Conservation (phyloP, 257 asterid species). For the Cynanchum wilfordii region DNA sequence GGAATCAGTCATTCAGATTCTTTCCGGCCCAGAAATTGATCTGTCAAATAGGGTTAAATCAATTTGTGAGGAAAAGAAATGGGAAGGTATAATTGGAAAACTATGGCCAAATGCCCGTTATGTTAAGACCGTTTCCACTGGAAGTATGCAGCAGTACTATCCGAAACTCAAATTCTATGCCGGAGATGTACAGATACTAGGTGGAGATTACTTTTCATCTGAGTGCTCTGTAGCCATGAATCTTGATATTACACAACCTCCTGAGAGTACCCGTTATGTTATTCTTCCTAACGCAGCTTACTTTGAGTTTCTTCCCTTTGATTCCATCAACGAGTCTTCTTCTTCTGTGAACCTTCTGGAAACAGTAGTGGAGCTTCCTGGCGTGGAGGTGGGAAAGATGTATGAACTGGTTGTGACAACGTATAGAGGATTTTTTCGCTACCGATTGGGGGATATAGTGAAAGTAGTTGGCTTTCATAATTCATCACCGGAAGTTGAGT, state of each 20-base stretch:
- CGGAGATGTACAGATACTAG: slow-evolving; percentile 13
- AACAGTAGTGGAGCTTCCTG: slow-evolving; percentile 8
- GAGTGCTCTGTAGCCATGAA: slow-evolving; percentile 20
- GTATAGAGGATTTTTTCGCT: slow-evolving; percentile 20
- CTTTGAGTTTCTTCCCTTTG: slow-evolving; percentile 23
- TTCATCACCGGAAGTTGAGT: slow-evolving; percentile 20
- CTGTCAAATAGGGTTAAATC: slow-evolving; percentile 9
- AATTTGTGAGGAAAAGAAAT: slow-evolving; percentile 7
- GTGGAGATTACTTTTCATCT: slow-evolving; percentile 22
- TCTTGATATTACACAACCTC: slow-evolving; percentile 16
- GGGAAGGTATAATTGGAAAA: slow-evolving; percentile 13
- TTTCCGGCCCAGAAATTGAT: slow-evolving; percentile 12
- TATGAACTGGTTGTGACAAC: slow-evolving; percentile 20
- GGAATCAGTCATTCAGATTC: slow-evolving; percentile 17
- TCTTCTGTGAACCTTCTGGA: background rate
- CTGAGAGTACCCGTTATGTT: slow-evolving; percentile 14
- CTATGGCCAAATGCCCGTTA: slow-evolving; percentile 21
- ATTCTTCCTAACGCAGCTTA: slow-evolving; percentile 20
- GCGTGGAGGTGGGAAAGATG: slow-evolving; percentile 20
- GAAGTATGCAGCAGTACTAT: slow-evolving; percentile 17
- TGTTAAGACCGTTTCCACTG: slow-evolving; percentile 18
- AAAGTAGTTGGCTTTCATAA: slow-evolving; percentile 18
- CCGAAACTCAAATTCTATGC: slow-evolving; percentile 17
- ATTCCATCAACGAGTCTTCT: background rate
- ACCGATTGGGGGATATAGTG: slow-evolving; percentile 18